Evolutionary conservation across 805 yeast genomes (phyloP).

Genomic region (Myxozyma geophila): DNA sequence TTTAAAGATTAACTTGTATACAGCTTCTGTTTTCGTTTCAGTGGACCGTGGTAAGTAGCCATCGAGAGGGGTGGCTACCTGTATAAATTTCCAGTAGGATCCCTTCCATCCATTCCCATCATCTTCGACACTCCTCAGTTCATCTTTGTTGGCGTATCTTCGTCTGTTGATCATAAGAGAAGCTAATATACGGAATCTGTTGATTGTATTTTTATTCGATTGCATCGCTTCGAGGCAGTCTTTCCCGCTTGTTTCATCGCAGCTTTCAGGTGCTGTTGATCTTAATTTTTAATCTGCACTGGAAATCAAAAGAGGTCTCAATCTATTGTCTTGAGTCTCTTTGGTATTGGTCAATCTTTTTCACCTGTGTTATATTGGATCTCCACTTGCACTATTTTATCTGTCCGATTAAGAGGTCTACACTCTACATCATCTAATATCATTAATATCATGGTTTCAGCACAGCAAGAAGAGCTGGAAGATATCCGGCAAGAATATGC

Average conservation of each 20-base stretch:
- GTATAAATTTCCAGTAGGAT: too few relatives aligned
- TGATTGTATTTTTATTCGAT: background rate
- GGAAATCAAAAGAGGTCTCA: background rate
- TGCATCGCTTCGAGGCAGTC: background rate
- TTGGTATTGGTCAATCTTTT: background rate
- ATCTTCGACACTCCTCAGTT: too few relatives aligned
- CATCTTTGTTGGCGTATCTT: too few relatives aligned
- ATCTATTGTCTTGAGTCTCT: background rate
- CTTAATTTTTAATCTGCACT: background rate
- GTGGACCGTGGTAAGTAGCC: too few relatives aligned
- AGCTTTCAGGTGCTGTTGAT: background rate
- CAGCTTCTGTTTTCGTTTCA: too few relatives aligned
- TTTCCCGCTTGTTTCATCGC: background rate
- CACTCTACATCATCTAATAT: background rate
- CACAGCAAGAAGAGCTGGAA: conserved; percentile 40
- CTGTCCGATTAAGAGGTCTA: too few relatives aligned
- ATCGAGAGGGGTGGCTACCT: too few relatives aligned
- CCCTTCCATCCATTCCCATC: too few relatives aligned
- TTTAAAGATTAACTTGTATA: too few relatives aligned
- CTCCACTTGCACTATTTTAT: too few relatives aligned
- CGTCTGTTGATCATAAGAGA: too few relatives aligned
- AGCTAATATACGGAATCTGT: too few relatives aligned
- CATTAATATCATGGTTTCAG: conserved; percentile 15
- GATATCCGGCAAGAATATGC: conserved; percentile 66
- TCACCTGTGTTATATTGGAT: background rate